These are phyloP conservation scores for Coix lacrymajobi DNA, from an alignment of 176 grass and related monocot species.

Conservation along the genomic window DNA sequence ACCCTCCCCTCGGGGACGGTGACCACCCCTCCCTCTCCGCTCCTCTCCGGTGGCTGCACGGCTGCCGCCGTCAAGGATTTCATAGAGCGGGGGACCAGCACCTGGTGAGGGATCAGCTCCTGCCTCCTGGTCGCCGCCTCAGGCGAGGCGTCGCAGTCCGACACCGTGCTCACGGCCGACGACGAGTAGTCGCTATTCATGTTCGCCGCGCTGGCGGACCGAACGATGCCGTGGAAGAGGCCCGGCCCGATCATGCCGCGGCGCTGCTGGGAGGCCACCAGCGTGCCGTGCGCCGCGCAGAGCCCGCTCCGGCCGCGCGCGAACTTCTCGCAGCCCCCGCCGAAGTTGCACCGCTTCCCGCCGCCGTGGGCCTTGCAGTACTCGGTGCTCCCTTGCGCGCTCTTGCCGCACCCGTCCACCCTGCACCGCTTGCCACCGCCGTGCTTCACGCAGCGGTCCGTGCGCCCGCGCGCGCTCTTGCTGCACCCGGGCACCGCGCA, in stretches of 20 bases:
- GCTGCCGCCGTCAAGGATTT: slow-evolving; percentile 36
- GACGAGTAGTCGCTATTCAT: slow-evolving; percentile 32
- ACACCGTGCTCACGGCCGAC: slow-evolving; percentile 48
- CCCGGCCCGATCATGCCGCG: slow-evolving; percentile 37
- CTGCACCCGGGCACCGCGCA: slow-evolving; percentile 51
- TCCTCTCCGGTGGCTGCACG: not conserved
- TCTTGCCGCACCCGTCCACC: slow-evolving; percentile 56
- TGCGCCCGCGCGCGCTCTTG: slow-evolving; percentile 77
- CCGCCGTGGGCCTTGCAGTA: slow-evolving; percentile 77
- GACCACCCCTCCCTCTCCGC: slow-evolving; percentile 24
- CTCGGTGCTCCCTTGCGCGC: slow-evolving; percentile 68
- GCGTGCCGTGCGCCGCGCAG: slow-evolving; percentile 57
- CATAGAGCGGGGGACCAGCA: slow-evolving; percentile 60
- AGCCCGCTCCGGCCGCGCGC: slow-evolving; percentile 62
- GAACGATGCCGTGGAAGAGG: slow-evolving; percentile 65
- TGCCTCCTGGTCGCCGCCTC: slow-evolving; percentile 15
- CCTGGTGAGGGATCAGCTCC: slow-evolving; percentile 60
- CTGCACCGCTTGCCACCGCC: slow-evolving; percentile 67
- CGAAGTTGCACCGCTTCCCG: slow-evolving; percentile 57
- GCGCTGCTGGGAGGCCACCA: slow-evolving; percentile 45
- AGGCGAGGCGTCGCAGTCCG: slow-evolving; percentile 34
- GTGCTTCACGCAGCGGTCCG: slow-evolving; percentile 61
- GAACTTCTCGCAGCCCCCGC: slow-evolving; percentile 64
- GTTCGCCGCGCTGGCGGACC: slow-evolving; percentile 7
- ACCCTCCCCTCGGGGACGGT: slow-evolving; percentile 56